Evolutionary conservation across 2,329 filamentous ascomycete species (phyloP).

Genomic region (Epichloe sylvatica): DNA sequence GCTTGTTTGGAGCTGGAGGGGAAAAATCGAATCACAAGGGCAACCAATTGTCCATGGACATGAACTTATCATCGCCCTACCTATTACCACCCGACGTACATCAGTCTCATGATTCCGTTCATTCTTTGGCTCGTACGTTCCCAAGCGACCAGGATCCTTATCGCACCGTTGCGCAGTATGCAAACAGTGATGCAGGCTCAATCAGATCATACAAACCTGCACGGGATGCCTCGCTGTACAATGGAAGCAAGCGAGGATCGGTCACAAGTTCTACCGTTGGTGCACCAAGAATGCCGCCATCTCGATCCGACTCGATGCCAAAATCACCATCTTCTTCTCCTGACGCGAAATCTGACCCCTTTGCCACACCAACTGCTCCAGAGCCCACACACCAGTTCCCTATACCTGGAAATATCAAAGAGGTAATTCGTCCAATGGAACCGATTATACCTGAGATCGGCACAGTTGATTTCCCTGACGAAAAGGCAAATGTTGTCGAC

Average conservation of each 20-base stretch:
- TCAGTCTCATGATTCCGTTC: constrained; percentile 69
- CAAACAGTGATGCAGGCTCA: constrained; percentile 41
- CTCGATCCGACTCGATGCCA: constrained; percentile 30
- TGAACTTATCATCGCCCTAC: constrained; percentile 73
- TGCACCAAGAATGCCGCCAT: constrained; percentile 17
- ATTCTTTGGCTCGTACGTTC: constrained; percentile 67
- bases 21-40: constrained; percentile 37
- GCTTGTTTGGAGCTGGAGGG: constrained; percentile 36
- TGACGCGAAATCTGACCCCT: constrained; percentile 22
- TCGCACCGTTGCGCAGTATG: constrained; percentile 45
- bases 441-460: constrained; percentile 27
- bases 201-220: constrained; percentile 35
- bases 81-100: constrained; percentile 76
- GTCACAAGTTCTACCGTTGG: constrained; percentile 11
- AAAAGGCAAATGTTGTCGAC: constrained; percentile 10
- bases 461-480: constrained; percentile 18
- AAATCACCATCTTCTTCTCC: constrained; percentile 19
- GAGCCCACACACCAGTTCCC: constrained; percentile 14
- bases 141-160: constrained; percentile 74
- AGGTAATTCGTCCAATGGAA: constrained; percentile 17
- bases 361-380: constrained; percentile 20
- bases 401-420: constrained; percentile 9
- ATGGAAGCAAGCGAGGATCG: constrained; percentile 25
- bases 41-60: constrained; percentile 53
- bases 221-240: constrained; percentile 31